These are phyloP conservation scores for Sesbania bispinosa DNA, from an alignment of 306 rosid genomes.

Conservation along the genomic window DNA sequence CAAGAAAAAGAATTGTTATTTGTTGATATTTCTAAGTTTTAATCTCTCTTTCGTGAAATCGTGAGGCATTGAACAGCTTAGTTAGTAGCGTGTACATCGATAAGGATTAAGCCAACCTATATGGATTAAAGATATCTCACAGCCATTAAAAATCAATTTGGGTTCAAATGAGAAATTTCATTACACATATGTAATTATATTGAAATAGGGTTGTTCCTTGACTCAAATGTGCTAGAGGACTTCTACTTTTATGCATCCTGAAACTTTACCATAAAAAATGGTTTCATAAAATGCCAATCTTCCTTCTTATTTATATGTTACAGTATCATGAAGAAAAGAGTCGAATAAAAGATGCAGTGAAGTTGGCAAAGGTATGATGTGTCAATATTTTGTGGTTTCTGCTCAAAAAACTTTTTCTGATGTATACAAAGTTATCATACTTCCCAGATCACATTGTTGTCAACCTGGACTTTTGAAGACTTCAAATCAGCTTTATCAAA, in stretches of 20 bases:
- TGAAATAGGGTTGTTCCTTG: neutral
- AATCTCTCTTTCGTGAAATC: neutral
- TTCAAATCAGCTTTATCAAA: conserved; percentile 55
- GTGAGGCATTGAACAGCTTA: neutral
- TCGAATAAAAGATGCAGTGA: conserved; percentile 72
- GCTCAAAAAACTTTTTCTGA: conserved; percentile 12
- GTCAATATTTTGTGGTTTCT: conserved; percentile 22
- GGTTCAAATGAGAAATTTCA: conserved; percentile 1
- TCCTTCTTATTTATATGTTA: conserved; percentile 12
- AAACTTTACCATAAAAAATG: neutral
- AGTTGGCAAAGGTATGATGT: conserved; percentile 75
- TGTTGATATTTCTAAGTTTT: conserved; percentile 16
- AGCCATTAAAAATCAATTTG: neutral
- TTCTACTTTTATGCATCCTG: conserved; percentile 16
- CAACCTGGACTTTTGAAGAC: conserved; percentile 68
- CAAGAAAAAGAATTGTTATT: neutral
- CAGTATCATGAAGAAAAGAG: conserved; percentile 84
- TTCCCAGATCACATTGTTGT: conserved; percentile 52
- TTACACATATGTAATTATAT: neutral
- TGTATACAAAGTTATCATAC: conserved; percentile 11
- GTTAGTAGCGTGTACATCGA: neutral
- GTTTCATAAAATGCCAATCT: conserved; percentile 15
- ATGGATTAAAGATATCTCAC: neutral
- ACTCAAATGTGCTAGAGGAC: neutral
- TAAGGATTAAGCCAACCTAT: neutral